phyloP scores from a whole-genome alignment of 1,139 yeast genomes.

The Martiniozyma asiatica region DNA sequence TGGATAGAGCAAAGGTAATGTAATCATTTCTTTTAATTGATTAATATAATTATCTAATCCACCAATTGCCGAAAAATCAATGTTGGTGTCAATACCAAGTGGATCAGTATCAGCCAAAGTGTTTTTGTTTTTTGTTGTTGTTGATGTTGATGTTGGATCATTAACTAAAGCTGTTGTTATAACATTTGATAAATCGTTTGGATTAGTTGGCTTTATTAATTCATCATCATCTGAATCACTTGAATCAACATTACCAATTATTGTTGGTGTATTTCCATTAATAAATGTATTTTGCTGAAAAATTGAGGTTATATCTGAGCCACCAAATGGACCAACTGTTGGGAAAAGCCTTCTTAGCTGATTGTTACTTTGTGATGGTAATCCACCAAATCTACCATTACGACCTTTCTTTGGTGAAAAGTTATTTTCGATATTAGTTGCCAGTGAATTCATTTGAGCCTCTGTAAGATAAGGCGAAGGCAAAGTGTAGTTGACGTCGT shows the following conservation, averaged over 20 bases:
- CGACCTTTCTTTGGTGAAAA: conserved; percentile 23
- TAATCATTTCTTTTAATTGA: conserved; percentile 95
- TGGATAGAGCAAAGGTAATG: conserved; percentile 84
- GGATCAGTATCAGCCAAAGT: conserved; percentile 90
- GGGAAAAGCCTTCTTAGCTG: conserved; percentile 63
- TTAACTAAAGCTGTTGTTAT: conserved; percentile 12
- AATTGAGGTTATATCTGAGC: conserved; percentile 70
- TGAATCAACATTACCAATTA: conserved; percentile 22
- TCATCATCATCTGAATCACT: conserved; percentile 27
- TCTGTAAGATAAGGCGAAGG: conserved; percentile 70
- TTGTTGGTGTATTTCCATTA: conserved; percentile 36
- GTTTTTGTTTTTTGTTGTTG: conserved; percentile 39
- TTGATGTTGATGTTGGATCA: background rate
- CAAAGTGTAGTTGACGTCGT: conserved; percentile 68
- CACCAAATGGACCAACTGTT: conserved; percentile 98
- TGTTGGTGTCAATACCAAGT: conserved; percentile 83
- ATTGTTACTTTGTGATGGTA: conserved; percentile 4
- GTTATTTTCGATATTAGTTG: conserved; percentile 17
- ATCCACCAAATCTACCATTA: conserved; percentile 18
- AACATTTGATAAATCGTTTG: conserved; percentile 19
- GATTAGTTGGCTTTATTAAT: conserved; percentile 22
- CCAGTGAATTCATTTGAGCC: conserved; percentile 22
- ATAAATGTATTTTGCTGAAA: conserved; percentile 42
- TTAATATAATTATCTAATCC: conserved; percentile 79
- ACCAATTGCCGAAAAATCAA: conserved; percentile 84